Evolutionary conservation across 129 eudicot species (phyloP).

Genomic region (Erigeron canadensis): DNA sequence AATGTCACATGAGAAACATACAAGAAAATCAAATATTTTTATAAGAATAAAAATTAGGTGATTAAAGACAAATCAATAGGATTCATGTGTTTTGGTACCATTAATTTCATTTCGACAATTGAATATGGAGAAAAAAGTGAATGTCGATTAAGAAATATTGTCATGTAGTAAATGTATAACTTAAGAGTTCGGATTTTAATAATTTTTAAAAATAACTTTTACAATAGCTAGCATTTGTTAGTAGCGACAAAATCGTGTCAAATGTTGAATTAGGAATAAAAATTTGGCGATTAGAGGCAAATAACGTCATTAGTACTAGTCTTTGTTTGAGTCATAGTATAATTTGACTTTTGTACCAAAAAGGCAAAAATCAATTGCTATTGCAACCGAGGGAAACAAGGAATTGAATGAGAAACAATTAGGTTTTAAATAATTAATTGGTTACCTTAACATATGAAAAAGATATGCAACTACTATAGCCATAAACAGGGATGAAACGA

Average conservation of each 20-base stretch:
- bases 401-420: not conserved
- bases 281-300: not conserved
- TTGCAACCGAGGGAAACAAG: not conserved
- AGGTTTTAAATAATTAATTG: not conserved
- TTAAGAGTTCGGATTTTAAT: not conserved
- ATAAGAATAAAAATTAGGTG: slow-evolving; percentile 34
- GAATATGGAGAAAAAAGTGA: not conserved
- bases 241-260: not conserved
- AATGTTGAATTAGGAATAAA: not conserved
- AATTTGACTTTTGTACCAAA: not conserved
- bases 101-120: slow-evolving; percentile 15
- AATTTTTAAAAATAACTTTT: not conserved
- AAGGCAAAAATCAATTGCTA: not conserved
- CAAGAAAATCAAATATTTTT: not conserved
- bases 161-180: slow-evolving; percentile 15
- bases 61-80: slow-evolving; percentile 27
- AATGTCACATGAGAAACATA: slow-evolving; percentile 2
- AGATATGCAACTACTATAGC: not conserved
- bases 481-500: not conserved
- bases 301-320: not conserved
- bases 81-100: slow-evolving; percentile 27
- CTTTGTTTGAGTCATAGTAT: not conserved
- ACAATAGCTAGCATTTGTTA: not conserved
- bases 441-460: slow-evolving; percentile 1
- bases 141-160: slow-evolving; percentile 23